These are phyloP conservation scores for Backusella sp. DNA, from an alignment of 192 early-diverging fungal genomes.

Conservation along the genomic window DNA sequence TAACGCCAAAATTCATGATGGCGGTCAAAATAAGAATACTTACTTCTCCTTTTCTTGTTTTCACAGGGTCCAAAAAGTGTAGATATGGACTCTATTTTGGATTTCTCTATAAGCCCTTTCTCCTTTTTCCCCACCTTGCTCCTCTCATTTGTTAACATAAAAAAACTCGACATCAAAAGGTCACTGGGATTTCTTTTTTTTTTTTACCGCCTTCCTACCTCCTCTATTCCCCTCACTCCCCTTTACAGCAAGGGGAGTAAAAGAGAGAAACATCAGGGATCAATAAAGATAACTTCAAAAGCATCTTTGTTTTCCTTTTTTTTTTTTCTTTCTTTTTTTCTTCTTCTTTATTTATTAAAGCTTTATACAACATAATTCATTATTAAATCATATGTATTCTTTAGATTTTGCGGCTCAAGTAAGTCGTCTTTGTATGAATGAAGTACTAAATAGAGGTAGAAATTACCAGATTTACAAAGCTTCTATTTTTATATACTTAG, in stretches of 20 bases:
- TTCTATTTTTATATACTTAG: background rate
- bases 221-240: background rate
- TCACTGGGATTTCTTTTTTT: background rate
- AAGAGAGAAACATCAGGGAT: background rate
- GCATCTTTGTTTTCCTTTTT: background rate
- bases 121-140: background rate
- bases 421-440: constrained; percentile 25
- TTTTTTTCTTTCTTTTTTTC: background rate
- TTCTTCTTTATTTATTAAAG: background rate
- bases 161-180: background rate
- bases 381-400: constrained; percentile 6
- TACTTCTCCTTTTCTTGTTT: background rate
- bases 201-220: background rate
- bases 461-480: background rate
- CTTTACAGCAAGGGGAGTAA: background rate
- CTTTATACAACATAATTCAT: background rate
- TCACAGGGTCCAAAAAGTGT: background rate
- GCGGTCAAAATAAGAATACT: background rate
- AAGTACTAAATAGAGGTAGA: constrained; percentile 20
- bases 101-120: background rate
- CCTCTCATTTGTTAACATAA: constrained; percentile 3
- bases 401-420: constrained; percentile 20
- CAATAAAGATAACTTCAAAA: background rate
- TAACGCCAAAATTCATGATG: background rate
- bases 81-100: background rate